phyloP scores from a whole-genome alignment of 768 basidiomycete genomes.

The Rhodotorula taiwanensis region DNA sequence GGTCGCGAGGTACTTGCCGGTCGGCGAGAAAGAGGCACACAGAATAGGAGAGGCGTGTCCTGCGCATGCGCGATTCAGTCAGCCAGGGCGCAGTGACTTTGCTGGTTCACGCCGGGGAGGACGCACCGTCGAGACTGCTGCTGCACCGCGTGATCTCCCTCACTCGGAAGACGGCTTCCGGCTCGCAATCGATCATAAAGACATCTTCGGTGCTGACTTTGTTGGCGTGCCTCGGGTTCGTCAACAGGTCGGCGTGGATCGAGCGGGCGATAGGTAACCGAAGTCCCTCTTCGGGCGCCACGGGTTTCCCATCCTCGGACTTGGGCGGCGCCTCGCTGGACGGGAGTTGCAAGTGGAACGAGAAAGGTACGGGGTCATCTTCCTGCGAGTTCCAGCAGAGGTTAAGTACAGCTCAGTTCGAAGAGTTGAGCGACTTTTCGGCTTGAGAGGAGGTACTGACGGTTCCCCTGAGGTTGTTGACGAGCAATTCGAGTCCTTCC shows the following conservation, averaged over 20 bases:
- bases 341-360: constrained; percentile 75
- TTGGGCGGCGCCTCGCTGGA: constrained; percentile 46
- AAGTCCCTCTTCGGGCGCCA: constrained; percentile 38
- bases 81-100: too few species aligned
- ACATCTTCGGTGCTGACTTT: constrained; percentile 75
- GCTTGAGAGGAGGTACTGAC: constrained; percentile 48
- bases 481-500: constrained; percentile 75
- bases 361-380: constrained; percentile 85
- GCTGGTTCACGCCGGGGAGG: too few species aligned
- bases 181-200: constrained; percentile 79
- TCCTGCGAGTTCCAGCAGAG: background rate
- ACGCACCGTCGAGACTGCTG: constrained; percentile 37
- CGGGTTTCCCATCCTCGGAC: background rate
- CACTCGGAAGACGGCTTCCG: constrained; percentile 91
- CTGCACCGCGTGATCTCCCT: constrained; percentile 90
- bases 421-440: constrained; percentile 10
- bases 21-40: constrained; percentile 92
- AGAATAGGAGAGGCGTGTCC: constrained; percentile 89
- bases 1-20: constrained; percentile 81
- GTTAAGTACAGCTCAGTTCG: background rate
- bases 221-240: constrained; percentile 50
- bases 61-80: constrained; percentile 40
- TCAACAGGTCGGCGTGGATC: constrained; percentile 62
- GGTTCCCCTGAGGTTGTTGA: constrained; percentile 74
- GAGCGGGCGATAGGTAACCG: constrained; percentile 67